These are phyloP conservation scores for Termitomyces sp. DNA, from an alignment of 768 basidiomycete species.

Conservation along the genomic window DNA sequence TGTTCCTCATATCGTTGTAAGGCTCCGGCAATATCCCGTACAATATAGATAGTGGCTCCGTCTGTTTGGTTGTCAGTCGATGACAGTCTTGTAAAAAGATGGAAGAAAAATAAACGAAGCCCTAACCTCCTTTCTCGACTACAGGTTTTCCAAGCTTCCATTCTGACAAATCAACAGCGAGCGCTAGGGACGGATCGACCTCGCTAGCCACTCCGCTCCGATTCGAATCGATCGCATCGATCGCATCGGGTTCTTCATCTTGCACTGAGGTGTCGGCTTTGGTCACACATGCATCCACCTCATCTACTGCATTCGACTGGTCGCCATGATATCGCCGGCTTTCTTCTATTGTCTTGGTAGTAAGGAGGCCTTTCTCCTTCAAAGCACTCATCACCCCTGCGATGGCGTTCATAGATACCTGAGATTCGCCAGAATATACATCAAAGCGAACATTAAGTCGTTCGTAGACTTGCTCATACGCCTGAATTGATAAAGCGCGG, in stretches of 20 bases:
- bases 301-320: background rate
- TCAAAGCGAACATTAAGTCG: conserved; percentile 88
- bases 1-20: conserved; percentile 88
- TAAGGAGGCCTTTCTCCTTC: conserved; percentile 53
- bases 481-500: conserved; percentile 83
- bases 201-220: background rate
- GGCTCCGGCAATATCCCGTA: conserved; percentile 90
- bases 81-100: background rate
- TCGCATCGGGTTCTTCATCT: background rate
- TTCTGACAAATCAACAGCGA: conserved; percentile 79
- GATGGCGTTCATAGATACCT: conserved; percentile 64
- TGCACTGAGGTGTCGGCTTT: background rate
- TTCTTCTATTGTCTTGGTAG: conserved; percentile 3
- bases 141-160: conserved; percentile 88
- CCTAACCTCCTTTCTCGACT: conserved; percentile 73
- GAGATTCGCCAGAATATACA: conserved; percentile 85
- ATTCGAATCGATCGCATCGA: background rate
- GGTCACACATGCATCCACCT: background rate
- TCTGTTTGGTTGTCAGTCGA: conserved; percentile 38
- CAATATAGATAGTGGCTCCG: conserved; percentile 87
- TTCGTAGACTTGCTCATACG: conserved; percentile 82
- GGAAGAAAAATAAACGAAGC: background rate
- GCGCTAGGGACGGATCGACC: conserved; percentile 55
- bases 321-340: background rate
- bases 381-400: conserved; percentile 61